Evolutionary conservation across 2,329 filamentous ascomycete genomes (phyloP).

Genomic region (Cladophialophora carrionii): DNA sequence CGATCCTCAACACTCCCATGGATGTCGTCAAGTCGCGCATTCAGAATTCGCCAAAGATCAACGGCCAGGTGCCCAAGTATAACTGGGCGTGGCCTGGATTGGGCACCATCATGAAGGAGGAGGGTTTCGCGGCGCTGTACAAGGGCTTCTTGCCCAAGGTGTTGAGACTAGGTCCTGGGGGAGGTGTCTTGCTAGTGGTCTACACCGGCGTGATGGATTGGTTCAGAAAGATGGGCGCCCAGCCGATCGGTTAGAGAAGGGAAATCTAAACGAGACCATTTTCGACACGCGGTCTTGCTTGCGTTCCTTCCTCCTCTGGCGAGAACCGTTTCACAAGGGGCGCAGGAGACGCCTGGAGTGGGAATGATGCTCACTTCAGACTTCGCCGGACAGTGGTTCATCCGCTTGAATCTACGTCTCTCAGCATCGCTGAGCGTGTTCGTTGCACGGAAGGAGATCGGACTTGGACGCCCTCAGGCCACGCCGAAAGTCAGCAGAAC

Average conservation of each 20-base stretch:
- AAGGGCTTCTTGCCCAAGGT: conserved; percentile 99
- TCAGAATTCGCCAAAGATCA: conserved; percentile 84
- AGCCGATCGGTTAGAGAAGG: conserved; percentile 24
- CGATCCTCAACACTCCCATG: conserved; percentile 90
- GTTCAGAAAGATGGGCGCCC: conserved; percentile 70
- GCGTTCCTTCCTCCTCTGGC: background rate
- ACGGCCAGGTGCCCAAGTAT: conserved; percentile 87
- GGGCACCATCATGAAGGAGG: conserved; percentile 84
- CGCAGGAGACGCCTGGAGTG: background rate
- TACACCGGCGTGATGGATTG: conserved; percentile 68
- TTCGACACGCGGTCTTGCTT: background rate
- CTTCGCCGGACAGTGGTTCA: background rate
- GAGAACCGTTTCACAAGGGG: background rate
- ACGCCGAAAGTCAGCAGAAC: background rate
- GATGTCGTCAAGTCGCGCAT: conserved; percentile 98
- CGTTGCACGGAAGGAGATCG: background rate
- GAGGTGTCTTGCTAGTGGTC: conserved; percentile 60
- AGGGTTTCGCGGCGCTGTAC: conserved; percentile 89
- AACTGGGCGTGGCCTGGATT: conserved; percentile 96
- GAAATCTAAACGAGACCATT: background rate
- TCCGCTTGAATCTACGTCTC: background rate
- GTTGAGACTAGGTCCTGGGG: conserved; percentile 71
- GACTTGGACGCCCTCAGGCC: background rate
- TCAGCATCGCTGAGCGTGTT: background rate
- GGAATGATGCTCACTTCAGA: background rate